Evolutionary conservation across 805 yeast species (phyloP).

Genomic region (Lipomyces mesembrius): DNA sequence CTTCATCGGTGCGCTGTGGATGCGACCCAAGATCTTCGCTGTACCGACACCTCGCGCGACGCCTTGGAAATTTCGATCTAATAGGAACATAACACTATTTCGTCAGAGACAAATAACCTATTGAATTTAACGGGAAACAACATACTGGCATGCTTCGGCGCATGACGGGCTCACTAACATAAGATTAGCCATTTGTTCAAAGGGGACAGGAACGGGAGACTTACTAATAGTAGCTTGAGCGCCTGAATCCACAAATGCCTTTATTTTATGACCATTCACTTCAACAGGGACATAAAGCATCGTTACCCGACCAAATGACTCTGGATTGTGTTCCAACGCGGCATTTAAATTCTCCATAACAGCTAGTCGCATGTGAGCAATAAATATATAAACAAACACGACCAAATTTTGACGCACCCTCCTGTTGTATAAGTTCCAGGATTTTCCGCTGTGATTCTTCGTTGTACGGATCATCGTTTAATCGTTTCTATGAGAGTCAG

Average conservation of each 20-base stretch:
- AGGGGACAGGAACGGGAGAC: neutral
- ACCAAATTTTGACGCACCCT: slow-evolving; percentile 9
- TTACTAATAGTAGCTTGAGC: slow-evolving; percentile 78
- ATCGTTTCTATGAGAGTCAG: slow-evolving; percentile 40
- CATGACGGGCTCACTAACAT: slow-evolving; percentile 62
- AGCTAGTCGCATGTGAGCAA: slow-evolving; percentile 44
- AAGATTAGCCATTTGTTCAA: neutral
- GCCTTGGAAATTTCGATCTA: slow-evolving; percentile 81
- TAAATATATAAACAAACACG: neutral
- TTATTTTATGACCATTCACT: slow-evolving; percentile 78
- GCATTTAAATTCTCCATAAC: slow-evolving; percentile 78
- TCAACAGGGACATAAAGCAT: slow-evolving; percentile 82
- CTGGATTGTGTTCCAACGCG: slow-evolving; percentile 90
- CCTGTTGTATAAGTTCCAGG: slow-evolving; percentile 65
- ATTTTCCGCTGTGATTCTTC: slow-evolving; percentile 70
- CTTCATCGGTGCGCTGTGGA: slow-evolving; percentile 85
- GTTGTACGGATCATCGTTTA: slow-evolving; percentile 69
- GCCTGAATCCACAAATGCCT: slow-evolving; percentile 96
- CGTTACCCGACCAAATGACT: slow-evolving; percentile 74
- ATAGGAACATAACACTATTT: slow-evolving; percentile 57
- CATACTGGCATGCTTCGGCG: slow-evolving; percentile 67
- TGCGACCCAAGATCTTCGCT: slow-evolving; percentile 74
- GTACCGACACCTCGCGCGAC: slow-evolving; percentile 91
- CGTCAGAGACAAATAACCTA: neutral
- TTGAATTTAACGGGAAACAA: neutral